A percentile compares a stretch with the other conserved stretches of the same genome.
These are phyloP conservation scores for Trichoderma breve DNA, from an alignment of 2,329 filamentous ascomycete genomes.

Conservation along the genomic window DNA sequence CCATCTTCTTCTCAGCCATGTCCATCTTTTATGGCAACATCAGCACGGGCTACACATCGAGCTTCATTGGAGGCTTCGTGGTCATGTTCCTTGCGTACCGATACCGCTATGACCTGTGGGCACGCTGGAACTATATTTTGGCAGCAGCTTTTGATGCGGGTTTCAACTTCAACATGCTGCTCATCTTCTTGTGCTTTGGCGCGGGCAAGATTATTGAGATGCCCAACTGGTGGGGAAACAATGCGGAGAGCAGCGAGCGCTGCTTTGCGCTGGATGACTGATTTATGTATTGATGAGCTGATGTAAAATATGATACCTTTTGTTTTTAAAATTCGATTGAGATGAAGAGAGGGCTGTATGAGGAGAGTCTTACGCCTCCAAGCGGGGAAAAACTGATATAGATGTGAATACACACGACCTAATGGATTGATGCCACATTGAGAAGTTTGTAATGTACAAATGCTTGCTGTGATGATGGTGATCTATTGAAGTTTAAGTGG, in stretches of 20 bases:
- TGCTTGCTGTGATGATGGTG: neutral
- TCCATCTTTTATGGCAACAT: constrained; percentile 60
- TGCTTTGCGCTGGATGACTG: constrained; percentile 50
- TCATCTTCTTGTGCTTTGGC: constrained; percentile 60
- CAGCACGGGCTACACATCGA: constrained; percentile 56
- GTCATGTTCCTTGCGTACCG: constrained; percentile 60
- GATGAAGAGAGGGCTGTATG: neutral
- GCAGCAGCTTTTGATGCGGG: constrained; percentile 62
- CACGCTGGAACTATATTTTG: constrained; percentile 59
- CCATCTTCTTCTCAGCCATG: constrained; percentile 58
- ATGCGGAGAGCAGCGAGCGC: constrained; percentile 52
- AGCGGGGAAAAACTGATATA: neutral
- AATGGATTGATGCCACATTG: neutral
- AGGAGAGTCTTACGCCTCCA: neutral
- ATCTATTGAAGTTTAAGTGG: neutral
- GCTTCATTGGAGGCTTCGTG: constrained; percentile 58
- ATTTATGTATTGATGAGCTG: neutral
- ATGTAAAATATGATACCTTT: constrained; percentile 3
- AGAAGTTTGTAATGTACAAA: neutral
- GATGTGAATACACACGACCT: neutral
- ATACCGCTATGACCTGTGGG: constrained; percentile 56
- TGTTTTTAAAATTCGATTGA: neutral
- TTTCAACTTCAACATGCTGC: constrained; percentile 60
- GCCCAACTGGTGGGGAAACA: constrained; percentile 66
- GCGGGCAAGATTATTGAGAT: constrained; percentile 55